Conservation (phyloP, 2,329 filamentous ascomycete species). For the Microdochium trichocladiopsis region DNA sequence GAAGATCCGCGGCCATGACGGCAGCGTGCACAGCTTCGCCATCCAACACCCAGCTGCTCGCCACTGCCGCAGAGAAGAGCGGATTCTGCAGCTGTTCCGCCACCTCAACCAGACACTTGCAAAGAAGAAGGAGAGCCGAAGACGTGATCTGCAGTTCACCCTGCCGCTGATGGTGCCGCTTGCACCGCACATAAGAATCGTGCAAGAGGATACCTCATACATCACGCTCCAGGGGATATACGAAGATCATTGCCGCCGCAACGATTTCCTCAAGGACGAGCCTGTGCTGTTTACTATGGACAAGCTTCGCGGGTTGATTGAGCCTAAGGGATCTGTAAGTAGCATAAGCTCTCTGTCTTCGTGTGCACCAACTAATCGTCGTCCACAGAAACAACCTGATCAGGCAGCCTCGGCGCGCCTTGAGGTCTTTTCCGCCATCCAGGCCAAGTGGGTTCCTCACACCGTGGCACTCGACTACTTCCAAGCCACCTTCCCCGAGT, state of each 20-base stretch:
- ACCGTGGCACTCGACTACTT: constrained; percentile 84
- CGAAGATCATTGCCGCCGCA: constrained; percentile 88
- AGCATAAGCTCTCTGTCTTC: not conserved
- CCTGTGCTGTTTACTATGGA: constrained; percentile 94
- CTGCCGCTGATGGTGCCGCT: constrained; percentile 93
- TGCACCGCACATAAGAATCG: constrained; percentile 87
- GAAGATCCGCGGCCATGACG: constrained; percentile 95
- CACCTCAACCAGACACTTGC: constrained; percentile 90
- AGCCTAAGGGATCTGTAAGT: constrained; percentile 57
- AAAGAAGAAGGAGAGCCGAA: constrained; percentile 90
- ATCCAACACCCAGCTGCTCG: constrained; percentile 92
- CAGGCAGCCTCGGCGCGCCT: constrained; percentile 67
- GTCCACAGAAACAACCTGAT: constrained; percentile 55
- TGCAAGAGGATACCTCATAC: constrained; percentile 92
- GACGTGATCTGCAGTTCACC: constrained; percentile 92
- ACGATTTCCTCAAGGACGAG: constrained; percentile 87
- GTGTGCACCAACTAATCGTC: constrained; percentile 8
- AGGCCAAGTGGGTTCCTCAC: constrained; percentile 85
- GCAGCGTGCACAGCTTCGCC: constrained; percentile 92
- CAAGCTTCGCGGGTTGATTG: constrained; percentile 72
- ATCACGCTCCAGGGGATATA: constrained; percentile 92
- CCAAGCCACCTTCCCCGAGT: constrained; percentile 79
- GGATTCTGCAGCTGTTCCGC: constrained; percentile 91
- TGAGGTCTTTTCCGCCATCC: constrained; percentile 91
- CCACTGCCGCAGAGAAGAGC: constrained; percentile 88